Evolutionary conservation across 1,284 basidiomycete species (phyloP).

Genomic region (Mycena sp.): DNA sequence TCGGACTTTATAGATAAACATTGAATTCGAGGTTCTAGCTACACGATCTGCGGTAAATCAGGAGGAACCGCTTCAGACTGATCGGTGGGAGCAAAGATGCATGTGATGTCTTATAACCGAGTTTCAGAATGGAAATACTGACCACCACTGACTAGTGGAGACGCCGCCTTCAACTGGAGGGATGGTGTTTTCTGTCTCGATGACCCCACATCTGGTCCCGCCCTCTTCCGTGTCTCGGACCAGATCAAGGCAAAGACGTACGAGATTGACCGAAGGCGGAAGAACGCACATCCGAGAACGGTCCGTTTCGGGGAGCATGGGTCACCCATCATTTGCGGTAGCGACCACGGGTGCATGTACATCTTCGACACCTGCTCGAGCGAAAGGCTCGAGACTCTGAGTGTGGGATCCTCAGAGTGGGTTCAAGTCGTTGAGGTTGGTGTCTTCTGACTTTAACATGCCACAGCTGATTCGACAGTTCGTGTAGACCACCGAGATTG

Average conservation of each 20-base stretch:
- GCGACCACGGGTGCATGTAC: no score
- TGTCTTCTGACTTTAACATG: not conserved
- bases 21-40: conserved; percentile 3
- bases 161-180: no score
- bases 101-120: not conserved
- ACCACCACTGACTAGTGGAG: conserved; percentile 1
- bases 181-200: conserved; percentile 14
- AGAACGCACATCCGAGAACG: no score
- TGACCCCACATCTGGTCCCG: conserved; percentile 7
- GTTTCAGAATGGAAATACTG: not conserved
- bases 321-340: no score
- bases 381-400: not conserved
- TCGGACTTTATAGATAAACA: not conserved
- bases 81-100: no score
- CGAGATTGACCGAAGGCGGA: not conserved
- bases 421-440: conserved; percentile 7
- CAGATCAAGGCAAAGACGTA: conserved; percentile 4
- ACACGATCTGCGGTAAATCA: conserved; percentile 8
- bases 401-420: conserved; percentile 12
- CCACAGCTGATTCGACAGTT: not conserved
- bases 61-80: no score
- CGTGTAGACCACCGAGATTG: conserved; percentile 5
- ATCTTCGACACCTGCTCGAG: conserved; percentile 12
- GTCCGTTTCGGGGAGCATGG: no score
- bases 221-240: conserved; percentile 13